Conservation (phyloP, 2,329 filamentous ascomycete species). For the Amauroascus verrucosus region DNA sequence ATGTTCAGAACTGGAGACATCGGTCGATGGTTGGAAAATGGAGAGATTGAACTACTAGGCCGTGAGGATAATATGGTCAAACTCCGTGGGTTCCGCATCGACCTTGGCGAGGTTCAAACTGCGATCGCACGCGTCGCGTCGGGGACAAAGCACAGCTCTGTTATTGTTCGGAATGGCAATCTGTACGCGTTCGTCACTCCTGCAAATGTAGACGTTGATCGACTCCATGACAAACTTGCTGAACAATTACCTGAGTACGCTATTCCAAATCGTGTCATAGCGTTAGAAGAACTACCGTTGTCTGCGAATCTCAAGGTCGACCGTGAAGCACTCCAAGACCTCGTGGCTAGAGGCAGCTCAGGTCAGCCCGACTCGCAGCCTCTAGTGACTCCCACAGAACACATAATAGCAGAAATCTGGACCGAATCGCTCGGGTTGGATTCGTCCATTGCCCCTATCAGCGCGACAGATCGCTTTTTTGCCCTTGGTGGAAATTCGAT, state of each 20-base stretch:
- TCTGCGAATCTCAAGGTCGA: not conserved
- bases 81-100: constrained; percentile 31
- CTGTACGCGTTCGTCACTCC: constrained; percentile 9
- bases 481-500: constrained; percentile 17
- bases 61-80: constrained; percentile 38
- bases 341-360: not conserved
- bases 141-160: not conserved
- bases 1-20: constrained; percentile 39
- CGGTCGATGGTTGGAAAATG: constrained; percentile 28
- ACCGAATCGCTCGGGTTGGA: not conserved
- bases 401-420: constrained; percentile 7
- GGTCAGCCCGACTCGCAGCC: not conserved
- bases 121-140: not conserved
- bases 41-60: constrained; percentile 32
- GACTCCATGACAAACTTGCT: not conserved
- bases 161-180: not conserved
- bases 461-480: constrained; percentile 12
- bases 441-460: not conserved
- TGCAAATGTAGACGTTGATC: not conserved
- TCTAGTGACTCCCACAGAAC: constrained; percentile 6
- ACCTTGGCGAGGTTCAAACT: constrained; percentile 33
- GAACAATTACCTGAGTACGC: constrained; percentile 6
- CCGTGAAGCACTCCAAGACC: not conserved
- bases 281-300: not conserved
- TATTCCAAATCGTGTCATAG: not conserved